Base-by-base conservation (phyloP, 192 early-diverging fungal species). In the Coemansia sp. region DNA sequence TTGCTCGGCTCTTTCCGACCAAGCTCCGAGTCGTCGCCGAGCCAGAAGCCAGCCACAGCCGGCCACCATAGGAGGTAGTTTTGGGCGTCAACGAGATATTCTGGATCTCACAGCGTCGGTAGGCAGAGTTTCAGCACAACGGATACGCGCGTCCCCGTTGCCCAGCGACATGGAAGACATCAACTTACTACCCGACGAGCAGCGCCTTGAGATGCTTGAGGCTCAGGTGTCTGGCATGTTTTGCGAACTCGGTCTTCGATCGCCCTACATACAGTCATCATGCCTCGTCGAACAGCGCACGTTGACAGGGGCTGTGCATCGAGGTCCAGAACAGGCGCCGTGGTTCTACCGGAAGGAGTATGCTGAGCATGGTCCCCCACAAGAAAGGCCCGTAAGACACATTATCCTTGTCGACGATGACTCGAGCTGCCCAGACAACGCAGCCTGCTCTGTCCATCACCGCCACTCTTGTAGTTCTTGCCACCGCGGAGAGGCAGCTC, bases 201-300 rank as follows among this genome's bases (percentile, higher is more conserved):
- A 35, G 25, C 63, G 55, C 16, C 65, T 77, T 1, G 31, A 43
- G 9, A 35, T 43, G 13, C 69, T 80, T 28, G 77, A 80, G 13
- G 77, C 64, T 3, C 69, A 69, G 4, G 72, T 80, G 3, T 80
- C 77, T 1, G 64, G 56, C 3, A 75, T 80, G 77, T 73, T 75
- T 43, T 58, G 37, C 20, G 72, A 75, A 58, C 64, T 80, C 2
- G 77, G 72, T 0, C 31, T 72, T 18, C 18, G 52, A 34, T 72
- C 77, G 26, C 68, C 77, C 28, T 71, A 74, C 23, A 39, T 38
- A 14, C 42, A 64, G 18, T 1, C 62, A 12, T 43, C 37, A 23
- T 39, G 59, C 47, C 26, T 56, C 5, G 58, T 25, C 28, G 60
- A 59, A 12, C 43, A 65, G 16, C n/a, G 13, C 16, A 48, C 53